Evolutionary conservation across 73 alveolate genomes (phyloP).

Genomic region (Paraurostyla sp.): DNA sequence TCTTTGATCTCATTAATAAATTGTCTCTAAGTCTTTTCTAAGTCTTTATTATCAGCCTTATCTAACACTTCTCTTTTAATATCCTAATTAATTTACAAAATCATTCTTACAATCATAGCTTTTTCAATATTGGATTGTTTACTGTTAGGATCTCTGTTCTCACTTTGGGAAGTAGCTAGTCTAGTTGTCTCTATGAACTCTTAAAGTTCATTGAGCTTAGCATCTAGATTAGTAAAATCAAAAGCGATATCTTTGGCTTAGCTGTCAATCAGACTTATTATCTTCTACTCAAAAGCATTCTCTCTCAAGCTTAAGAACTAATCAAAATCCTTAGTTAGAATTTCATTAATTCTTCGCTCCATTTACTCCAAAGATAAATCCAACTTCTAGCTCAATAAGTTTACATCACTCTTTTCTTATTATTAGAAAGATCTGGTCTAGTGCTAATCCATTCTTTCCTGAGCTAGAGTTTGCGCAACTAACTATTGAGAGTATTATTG

Average conservation of each 20-base stretch:
- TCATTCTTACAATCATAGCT: neutral
- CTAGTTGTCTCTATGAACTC: neutral
- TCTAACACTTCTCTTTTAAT: slow-evolving; percentile 21
- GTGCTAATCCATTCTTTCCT: neutral
- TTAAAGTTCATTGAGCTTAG: neutral
- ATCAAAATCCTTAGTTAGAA: slow-evolving; percentile 25
- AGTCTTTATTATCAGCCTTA: slow-evolving; percentile 5
- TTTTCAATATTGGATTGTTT: slow-evolving; percentile 19
- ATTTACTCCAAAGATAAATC: neutral
- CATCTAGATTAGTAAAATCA: slow-evolving; percentile 30
- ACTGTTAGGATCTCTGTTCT: slow-evolving; percentile 10
- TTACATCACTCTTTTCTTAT: neutral
- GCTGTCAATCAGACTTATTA: slow-evolving; percentile 14
- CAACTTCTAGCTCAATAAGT: neutral
- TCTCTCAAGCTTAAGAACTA: neutral
- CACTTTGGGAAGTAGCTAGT: neutral
- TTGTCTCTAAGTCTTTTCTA: neutral
- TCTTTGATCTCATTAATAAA: neutral
- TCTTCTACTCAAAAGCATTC: neutral
- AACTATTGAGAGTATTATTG: neutral
- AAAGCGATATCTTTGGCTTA: slow-evolving; percentile 48
- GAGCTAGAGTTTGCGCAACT: neutral
- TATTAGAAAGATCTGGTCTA: neutral
- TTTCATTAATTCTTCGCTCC: slow-evolving; percentile 31
- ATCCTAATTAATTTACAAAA: neutral